Base-by-base conservation (phyloP, 305 asterid genomes). In the Fraxinus platypoda region DNA sequence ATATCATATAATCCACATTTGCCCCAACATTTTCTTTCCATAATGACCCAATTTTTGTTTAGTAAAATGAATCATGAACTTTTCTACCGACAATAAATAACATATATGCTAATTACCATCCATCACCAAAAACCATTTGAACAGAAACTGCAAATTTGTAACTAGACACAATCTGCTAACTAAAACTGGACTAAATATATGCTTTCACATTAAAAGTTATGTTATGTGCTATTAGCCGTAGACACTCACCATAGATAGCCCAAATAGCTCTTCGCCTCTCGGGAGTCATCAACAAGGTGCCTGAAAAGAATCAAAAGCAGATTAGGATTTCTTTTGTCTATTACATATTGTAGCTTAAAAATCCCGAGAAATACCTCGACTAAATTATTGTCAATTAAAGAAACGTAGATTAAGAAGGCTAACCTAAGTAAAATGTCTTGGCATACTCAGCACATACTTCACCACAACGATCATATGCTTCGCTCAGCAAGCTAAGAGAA, bases 391-490 rank as follows among this genome's bases (percentile, higher is more conserved):
- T 28, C 31, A 84, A 75, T 79, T 57, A 80, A 57, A 84, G 74
- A 80, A 77, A 11, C 75, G 30, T 23, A 28, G 79, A 85, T 28
- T 74, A 83, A 78, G 84, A 81, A 84, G 73, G 86, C 95, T 84
- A 84, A 96, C 99, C 99, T 78, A 94, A 87, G 89, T 93, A 93
- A 90, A 96, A 96, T 17, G 99, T 94, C 94, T 96, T 94, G 80
- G 99, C 99, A 86, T 96, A 96, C 82, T 96, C 99, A 0, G 98
- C 99, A 82, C 99, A 96, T 31, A 96, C 94, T 91, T 94, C 95
- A 1, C 98, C 87, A 75, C 99, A 94, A 12, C 99, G 94, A 85
- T 94, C 94, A 88, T 96, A 96, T 75, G 99, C 99, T 85, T 93
- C 99, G 78, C 83, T 90, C 87, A 96, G 86, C 88, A 96, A 34